These are phyloP conservation scores for Turritis glabra DNA, from an alignment of 345 rosid genomes.

Conservation along the genomic window DNA sequence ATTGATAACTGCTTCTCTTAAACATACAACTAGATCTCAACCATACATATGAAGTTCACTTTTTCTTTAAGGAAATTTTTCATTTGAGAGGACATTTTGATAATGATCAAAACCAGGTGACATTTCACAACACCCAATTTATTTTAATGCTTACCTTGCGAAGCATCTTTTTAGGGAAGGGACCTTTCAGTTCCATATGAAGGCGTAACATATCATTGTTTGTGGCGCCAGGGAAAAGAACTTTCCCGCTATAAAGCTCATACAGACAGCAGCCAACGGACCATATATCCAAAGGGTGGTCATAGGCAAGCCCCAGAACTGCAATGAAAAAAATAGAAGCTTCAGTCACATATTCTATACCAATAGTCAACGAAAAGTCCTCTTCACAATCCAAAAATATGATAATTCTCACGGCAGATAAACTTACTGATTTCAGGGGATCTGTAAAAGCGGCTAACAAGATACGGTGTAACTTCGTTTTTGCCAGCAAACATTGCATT, in stretches of 20 bases:
- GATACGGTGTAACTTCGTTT: constrained; percentile 97
- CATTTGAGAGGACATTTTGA: not conserved
- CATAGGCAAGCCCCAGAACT: constrained; percentile 98
- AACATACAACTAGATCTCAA: not conserved
- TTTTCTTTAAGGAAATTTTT: not conserved
- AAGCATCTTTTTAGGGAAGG: constrained; percentile 97
- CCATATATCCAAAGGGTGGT: constrained; percentile 99
- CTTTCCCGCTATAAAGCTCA: constrained; percentile 96
- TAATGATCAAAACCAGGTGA: not conserved
- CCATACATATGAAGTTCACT: not conserved
- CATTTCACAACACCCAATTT: not conserved
- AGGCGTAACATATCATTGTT: constrained; percentile 99
- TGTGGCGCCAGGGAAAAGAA: constrained; percentile 91
- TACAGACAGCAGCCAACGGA: constrained; percentile 98
- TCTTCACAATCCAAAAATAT: not conserved
- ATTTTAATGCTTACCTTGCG: constrained; percentile 60
- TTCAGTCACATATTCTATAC: not conserved
- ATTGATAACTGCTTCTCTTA: constrained; percentile 3
- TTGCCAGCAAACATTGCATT: constrained; percentile 99
- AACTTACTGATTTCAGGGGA: constrained; percentile 99
- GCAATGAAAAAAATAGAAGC: constrained; percentile 38
- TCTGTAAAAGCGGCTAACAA: constrained; percentile 99
- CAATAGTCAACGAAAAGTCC: not conserved
- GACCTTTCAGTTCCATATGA: constrained; percentile 97
- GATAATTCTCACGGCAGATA: not conserved